phyloP scores from a whole-genome alignment of 2,329 filamentous ascomycete species.

The Aspergillus transmontanensis region DNA sequence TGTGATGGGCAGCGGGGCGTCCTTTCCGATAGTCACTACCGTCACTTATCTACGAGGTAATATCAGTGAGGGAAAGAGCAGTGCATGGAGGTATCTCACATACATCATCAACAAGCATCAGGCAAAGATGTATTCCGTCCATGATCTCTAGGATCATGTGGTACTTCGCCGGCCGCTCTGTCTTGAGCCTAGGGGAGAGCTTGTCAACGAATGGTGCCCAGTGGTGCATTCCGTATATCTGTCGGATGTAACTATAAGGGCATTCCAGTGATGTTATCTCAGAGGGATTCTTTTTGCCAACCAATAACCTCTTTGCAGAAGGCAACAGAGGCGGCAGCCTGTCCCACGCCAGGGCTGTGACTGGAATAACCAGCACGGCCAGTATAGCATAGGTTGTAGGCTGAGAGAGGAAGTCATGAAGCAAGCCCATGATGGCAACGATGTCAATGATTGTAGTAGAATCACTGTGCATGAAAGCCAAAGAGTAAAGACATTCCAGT shows the following conservation, averaged over 20 bases:
- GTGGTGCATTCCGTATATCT: conserved; percentile 24
- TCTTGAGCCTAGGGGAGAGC: conserved; percentile 18
- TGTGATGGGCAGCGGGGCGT: conserved; percentile 20
- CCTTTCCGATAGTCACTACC: conserved; percentile 26
- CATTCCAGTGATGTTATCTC: conserved; percentile 21
- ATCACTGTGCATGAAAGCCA: not conserved
- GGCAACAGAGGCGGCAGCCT: not conserved
- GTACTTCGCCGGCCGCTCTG: conserved; percentile 20
- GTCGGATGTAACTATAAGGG: conserved; percentile 23
- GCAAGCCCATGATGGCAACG: not conserved
- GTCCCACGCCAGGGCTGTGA: not conserved
- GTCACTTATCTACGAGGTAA: conserved; percentile 20
- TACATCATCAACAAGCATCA: conserved; percentile 29
- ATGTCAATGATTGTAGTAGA: not conserved
- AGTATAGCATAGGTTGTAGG: not conserved
- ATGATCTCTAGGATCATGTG: conserved; percentile 25
- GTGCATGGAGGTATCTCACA: not conserved
- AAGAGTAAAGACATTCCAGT: not conserved
- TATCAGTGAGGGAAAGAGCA: not conserved
- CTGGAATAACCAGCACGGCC: not conserved
- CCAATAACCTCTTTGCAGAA: conserved; percentile 6
- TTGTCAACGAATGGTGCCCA: conserved; percentile 26
- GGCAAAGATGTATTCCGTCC: conserved; percentile 27
- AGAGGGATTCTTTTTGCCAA: conserved; percentile 19
- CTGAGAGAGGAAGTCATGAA: not conserved